A percentile compares a stretch with the other conserved stretches of the same genome.
Conservation (phyloP, 257 asterid genomes). For the Linderniella brevidens region DNA sequence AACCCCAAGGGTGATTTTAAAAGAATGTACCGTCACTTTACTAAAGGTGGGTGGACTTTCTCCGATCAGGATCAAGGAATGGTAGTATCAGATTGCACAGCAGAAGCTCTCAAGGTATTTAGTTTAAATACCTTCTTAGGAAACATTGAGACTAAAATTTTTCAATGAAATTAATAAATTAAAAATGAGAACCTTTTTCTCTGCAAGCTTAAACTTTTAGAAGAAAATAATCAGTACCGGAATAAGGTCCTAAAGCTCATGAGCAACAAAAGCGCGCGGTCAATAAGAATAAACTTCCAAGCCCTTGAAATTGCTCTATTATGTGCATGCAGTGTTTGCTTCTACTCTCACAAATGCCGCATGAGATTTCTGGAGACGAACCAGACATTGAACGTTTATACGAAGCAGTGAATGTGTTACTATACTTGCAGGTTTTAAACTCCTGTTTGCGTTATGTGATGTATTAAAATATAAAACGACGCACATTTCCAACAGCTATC, state of each 20-base stretch:
- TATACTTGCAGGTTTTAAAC: constrained; percentile 25
- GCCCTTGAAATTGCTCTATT: too few relatives aligned
- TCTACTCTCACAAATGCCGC: constrained; percentile 62
- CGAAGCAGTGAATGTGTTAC: constrained; percentile 60
- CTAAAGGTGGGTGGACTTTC: constrained; percentile 69
- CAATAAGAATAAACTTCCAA: too few relatives aligned
- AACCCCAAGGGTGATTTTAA: constrained; percentile 41
- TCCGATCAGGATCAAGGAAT: constrained; percentile 74
- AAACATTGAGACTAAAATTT: too few relatives aligned
- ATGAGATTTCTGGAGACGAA: constrained; percentile 54
- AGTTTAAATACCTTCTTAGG: too few relatives aligned
- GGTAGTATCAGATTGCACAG: constrained; percentile 59
- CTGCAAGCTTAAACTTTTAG: too few relatives aligned
- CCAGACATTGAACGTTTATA: constrained; percentile 44
- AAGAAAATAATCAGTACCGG: too few relatives aligned
- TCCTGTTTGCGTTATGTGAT: not conserved
- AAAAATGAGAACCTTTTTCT: too few relatives aligned
- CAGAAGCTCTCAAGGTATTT: constrained; percentile 48
- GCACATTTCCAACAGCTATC: too few relatives aligned
- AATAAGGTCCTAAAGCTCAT: too few relatives aligned
- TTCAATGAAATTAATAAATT: too few relatives aligned
- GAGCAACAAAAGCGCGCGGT: too few relatives aligned
- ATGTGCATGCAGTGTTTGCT: constrained; percentile 46
- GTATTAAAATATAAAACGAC: too few relatives aligned
- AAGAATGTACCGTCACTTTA: constrained; percentile 52